Conservation (phyloP, 345 rosid species). For the Eucalyptus sp. region DNA sequence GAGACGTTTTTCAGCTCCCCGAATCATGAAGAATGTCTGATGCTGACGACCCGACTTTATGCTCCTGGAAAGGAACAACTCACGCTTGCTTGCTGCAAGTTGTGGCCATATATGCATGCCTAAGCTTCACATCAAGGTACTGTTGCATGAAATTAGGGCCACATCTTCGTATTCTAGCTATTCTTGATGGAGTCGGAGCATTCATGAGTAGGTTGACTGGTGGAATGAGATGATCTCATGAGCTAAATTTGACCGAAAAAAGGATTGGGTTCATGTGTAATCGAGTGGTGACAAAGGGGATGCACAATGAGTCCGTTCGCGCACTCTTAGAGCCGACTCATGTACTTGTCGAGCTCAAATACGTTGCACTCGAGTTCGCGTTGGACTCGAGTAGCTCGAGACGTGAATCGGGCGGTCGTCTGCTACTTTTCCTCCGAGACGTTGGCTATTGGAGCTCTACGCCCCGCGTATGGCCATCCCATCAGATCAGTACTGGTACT, state of each 20-base stretch:
- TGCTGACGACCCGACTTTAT: neutral
- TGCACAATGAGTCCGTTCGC: neutral
- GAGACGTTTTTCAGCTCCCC: neutral
- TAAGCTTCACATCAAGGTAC: neutral
- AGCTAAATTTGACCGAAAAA: neutral
- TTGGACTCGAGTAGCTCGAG: neutral
- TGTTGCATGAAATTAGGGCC: neutral
- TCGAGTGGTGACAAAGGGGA: neutral
- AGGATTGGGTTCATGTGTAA: neutral
- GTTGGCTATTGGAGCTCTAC: neutral
- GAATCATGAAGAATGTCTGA: neutral
- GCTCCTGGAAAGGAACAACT: neutral
- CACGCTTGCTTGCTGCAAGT: neutral
- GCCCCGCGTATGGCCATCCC: neutral
- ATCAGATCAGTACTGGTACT: neutral
- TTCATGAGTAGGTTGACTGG: neutral
- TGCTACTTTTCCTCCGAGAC: neutral
- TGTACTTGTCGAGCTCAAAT: neutral
- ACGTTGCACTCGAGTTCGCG: neutral
- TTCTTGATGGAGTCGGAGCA: neutral
- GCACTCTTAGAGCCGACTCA: neutral
- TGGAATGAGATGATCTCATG: neutral
- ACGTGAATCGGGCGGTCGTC: neutral
- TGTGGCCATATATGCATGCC: neutral
- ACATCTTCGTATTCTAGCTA: neutral